Evolutionary conservation across 169 alveolate species (phyloP), one percentile per base, ranked within the genome.

Genomic region (Eimeria acervulina): DNA sequence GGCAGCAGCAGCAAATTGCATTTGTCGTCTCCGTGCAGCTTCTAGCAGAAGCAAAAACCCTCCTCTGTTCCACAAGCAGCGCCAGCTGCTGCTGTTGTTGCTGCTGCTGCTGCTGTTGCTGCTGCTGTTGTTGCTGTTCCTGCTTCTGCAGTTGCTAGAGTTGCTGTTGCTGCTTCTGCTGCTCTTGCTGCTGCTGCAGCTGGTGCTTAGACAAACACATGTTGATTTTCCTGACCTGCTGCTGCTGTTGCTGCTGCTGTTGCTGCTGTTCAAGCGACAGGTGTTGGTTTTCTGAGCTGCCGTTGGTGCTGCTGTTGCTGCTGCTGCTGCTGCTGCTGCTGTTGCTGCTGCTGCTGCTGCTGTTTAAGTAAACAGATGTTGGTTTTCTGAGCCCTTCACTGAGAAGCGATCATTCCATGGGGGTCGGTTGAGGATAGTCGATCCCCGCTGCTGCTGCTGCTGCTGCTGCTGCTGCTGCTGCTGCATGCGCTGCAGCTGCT

Each of bases 381-480:
- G 52, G 21, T 36, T 2, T 13, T 15, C 21, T 36, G 40, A 72
- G 5, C 44, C n/a, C 44, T 28, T n/a, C 38, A n/a, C 26, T 21
- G 78, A n/a, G 51, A 89, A 89, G 12, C 95, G 95, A 85, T 70
- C 87, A 44, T 89, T 89, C 95, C 95, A 89, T 3, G 95, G 95
- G 21, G 95, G 88, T 26, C 95, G 12, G 51, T 44, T 61, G 74
- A 66, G 61, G 19, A 36, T 63, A 5, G 36, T 63, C 74, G 74
- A 17, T 63, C 74, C 74, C 26, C 74, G 70, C 90, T 44, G 90
- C 63, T 7, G 66, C 55, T 47, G 55, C 55, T 47, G 55, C 55
- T 47, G 55, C 66, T 55, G 66, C 66, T 55, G 66, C 66, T 13
- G 66, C 66, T 13, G 66, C 66, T 55, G 66, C 66, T 55, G 66